phyloP scores from a whole-genome alignment of 345 rosid species.

The Brassica nigra region DNA sequence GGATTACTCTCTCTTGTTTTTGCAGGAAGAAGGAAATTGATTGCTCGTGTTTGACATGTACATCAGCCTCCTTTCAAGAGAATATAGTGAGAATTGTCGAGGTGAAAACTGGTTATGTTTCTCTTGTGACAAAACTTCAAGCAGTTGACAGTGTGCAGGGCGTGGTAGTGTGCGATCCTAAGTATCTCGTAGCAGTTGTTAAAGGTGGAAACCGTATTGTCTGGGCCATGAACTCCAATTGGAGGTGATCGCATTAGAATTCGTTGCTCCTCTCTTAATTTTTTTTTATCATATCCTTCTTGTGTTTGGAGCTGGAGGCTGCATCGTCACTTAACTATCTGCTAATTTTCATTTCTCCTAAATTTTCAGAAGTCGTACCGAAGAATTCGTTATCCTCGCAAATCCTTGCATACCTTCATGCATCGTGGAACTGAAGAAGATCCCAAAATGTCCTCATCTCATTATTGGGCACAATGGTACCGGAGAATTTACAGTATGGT shows the following conservation, averaged over 20 bases:
- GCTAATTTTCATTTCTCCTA: conserved; percentile 28
- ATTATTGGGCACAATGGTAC: conserved; percentile 73
- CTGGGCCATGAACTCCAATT: conserved; percentile 77
- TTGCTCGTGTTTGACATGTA: conserved; percentile 76
- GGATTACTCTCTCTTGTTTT: background rate
- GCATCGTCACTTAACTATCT: conserved; percentile 28
- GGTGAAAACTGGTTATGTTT: conserved; percentile 68
- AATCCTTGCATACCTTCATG: conserved; percentile 51
- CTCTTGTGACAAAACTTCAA: conserved; percentile 61
- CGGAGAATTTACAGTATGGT: conserved; percentile 87
- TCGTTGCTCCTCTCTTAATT: background rate
- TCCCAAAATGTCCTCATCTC: conserved; percentile 60
- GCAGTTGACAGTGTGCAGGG: conserved; percentile 56
- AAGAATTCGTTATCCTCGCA: conserved; percentile 54
- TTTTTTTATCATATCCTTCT: conserved; percentile 21
- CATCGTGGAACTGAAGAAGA: conserved; percentile 72
- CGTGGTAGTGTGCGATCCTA: conserved; percentile 63
- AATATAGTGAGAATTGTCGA: conserved; percentile 64
- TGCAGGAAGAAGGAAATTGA: conserved; percentile 66
- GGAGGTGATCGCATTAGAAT: conserved; percentile 61
- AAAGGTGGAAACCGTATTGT: conserved; percentile 69
- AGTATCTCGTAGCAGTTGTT: conserved; percentile 63
- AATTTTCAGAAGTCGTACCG: conserved; percentile 57
- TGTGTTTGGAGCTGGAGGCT: conserved; percentile 9
- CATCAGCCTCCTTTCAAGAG: conserved; percentile 53